A percentile compares a stretch with the other conserved stretches of the same genome.
These are phyloP conservation scores for Aspergillus nomiae DNA, from an alignment of 2,329 filamentous ascomycete genomes.

Conservation along the genomic window DNA sequence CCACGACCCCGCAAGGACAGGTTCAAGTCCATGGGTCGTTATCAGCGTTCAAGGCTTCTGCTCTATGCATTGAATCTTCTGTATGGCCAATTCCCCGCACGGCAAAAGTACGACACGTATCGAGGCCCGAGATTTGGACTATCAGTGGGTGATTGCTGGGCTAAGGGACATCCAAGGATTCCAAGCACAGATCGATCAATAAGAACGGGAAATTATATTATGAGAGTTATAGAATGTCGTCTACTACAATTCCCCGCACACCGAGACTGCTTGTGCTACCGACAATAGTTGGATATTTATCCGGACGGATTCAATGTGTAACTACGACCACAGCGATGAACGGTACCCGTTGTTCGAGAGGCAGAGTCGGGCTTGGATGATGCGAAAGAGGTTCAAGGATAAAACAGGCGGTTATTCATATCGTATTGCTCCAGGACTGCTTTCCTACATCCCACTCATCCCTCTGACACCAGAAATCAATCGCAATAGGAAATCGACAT, in stretches of 20 bases:
- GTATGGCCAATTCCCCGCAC: not conserved
- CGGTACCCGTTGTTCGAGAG: not conserved
- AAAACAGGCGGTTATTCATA: no score
- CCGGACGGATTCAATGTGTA: not conserved
- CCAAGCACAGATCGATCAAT: not conserved
- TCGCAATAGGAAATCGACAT: not conserved
- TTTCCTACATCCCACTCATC: not conserved
- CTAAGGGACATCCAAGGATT: not conserved
- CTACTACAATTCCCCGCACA: slow-evolving; percentile 1
- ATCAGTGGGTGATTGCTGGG: not conserved
- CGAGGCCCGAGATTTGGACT: not conserved
- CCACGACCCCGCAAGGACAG: not conserved
- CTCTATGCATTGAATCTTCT: not conserved
- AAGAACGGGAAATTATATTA: not conserved
- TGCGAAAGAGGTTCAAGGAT: not conserved
- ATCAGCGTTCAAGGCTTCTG: not conserved
- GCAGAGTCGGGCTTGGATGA: not conserved
- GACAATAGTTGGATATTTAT: not conserved
- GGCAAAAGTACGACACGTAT: not conserved
- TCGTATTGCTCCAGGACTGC: not conserved
- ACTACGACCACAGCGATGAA: not conserved
- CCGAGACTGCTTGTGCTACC: not conserved
- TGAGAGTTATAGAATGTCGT: not conserved
- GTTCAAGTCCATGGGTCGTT: not conserved
- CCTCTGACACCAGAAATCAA: not conserved